Evolutionary conservation across 1,139 yeast species (phyloP), one percentile per base, ranked within the genome.

Genomic region (Meyerozyma elateridarum): DNA sequence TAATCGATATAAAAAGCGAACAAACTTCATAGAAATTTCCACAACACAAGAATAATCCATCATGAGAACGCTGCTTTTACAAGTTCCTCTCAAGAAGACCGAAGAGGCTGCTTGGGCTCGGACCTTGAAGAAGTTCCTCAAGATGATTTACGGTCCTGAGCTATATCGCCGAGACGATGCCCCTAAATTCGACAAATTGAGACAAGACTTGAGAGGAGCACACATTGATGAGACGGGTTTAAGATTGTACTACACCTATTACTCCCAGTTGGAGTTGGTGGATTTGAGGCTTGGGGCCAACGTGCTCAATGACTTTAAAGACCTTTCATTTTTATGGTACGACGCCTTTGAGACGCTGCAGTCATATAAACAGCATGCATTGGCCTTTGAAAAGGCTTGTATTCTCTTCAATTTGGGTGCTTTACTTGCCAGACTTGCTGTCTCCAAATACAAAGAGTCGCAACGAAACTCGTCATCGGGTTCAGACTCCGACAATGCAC

Each of bases 381-480:
- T 87, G 32, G 89, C 96, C 0, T 89, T 85, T 51, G 98, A 91
- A 50, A 91, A 91, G 58, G 96, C 96, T 2, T 77, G 85, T 19
- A 61, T 83, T 2, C 62, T 91, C 36, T 91, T 80, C 64, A 89
- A 89, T 49, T 58, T 64, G 28, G 73, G 59, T 1, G 52, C 71
- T 0, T 40, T 61, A 20, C 48, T 67, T 29, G 52, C 63, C 16
- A 52, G 49, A 32, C 50, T 81, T 31, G 96, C 84, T 0, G 67
- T 76, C 1, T 45, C 70, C 4, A 64, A 77, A 33, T 64, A 65
- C 36, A 46, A 48, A 12, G 61, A 61, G 29, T 48, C 61, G 31
- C 70, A 79, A 5, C 62, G 66, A 34, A 58, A 71, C 34, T 78
- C 73, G 0, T 48, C 59, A n/a, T 52, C 54, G 6, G 51, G 56